Evolutionary conservation across 2,329 filamentous ascomycete genomes (phyloP).

Genomic region (Fonsecaea nubica): DNA sequence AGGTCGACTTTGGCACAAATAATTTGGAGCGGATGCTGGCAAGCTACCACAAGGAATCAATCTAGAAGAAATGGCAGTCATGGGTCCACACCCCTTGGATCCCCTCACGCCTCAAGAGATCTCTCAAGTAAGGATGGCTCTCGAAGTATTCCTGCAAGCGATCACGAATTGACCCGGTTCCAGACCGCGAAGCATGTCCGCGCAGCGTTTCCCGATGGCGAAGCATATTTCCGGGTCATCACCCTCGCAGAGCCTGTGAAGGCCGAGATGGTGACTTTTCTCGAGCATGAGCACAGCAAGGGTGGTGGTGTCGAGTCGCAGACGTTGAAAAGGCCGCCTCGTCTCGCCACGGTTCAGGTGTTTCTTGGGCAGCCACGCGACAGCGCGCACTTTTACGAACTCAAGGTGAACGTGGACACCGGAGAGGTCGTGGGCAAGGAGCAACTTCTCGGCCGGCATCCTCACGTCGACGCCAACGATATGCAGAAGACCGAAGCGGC

Average conservation of each 20-base stretch:
- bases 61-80: constrained; percentile 9
- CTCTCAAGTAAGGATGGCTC: constrained; percentile 36
- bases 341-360: constrained; percentile 49
- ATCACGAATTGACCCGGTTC: constrained; percentile 12
- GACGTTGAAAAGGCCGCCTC: constrained; percentile 41
- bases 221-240: constrained; percentile 57
- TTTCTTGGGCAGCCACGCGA: constrained; percentile 44
- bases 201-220: constrained; percentile 44
- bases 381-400: constrained; percentile 46
- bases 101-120: constrained; percentile 45
- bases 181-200: constrained; percentile 46
- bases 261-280: constrained; percentile 53
- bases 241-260: constrained; percentile 60
- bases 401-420: constrained; percentile 43
- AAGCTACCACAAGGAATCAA: background rate
- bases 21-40: background rate
- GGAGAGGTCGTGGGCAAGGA: constrained; percentile 42
- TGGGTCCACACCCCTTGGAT: constrained; percentile 43
- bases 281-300: constrained; percentile 52
- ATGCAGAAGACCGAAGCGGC: constrained; percentile 58
- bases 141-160: background rate
- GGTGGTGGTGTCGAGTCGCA: constrained; percentile 25
- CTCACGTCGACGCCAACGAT: constrained; percentile 56
- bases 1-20: background rate
- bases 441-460: constrained; percentile 52